Evolutionary conservation across 805 yeast species (phyloP), one percentile per base, ranked within the genome.

Genomic region (Barnettozyma pratensis): DNA sequence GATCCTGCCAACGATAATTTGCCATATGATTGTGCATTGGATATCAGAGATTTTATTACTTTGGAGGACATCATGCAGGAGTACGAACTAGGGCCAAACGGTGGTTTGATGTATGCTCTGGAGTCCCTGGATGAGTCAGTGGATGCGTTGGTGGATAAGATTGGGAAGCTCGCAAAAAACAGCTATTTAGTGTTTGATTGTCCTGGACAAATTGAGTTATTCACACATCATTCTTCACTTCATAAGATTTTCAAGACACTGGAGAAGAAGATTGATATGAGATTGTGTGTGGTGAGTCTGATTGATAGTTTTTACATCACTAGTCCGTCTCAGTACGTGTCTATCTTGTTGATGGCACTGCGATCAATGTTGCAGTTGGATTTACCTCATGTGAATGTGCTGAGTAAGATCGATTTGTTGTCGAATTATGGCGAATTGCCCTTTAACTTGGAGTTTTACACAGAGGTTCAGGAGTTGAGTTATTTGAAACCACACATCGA

Each of bases 151-250:
- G 61, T 85, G 4, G 68, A 70, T 8, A 80, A 77, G 60, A 70
- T 92, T 32, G 72, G 75, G 49, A 70, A 73, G 32, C 37, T 47
- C 6, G 69, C 85, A 5, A 73, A 77, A 38, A 71, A 71, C 26
- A 79, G 83, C 37, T 89, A 89, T 55, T 64, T 89, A 10, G 71
- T 89, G 4, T 87, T 89, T 67, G 97, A 89, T 65, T 87, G 96
- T 61, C 97, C 97, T 1, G 99, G 99, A 1, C 99, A 94, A 64
- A 94, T 90, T 1, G 99, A 94, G 64, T 75, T 94, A 12, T 94
- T 87, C 68, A 94, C 99, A 3, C 95, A 87, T 61, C 96, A 88
- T 59, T 77, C 83, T 1, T 82, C 96, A 0, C 69, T 95, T 39
- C 75, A 74, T 39, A 72, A 72, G 45, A 84, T 94, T 5, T 87